phyloP scores from a whole-genome alignment of 495 filamentous ascomycete genomes.

The Hypoxylon cercidicola region DNA sequence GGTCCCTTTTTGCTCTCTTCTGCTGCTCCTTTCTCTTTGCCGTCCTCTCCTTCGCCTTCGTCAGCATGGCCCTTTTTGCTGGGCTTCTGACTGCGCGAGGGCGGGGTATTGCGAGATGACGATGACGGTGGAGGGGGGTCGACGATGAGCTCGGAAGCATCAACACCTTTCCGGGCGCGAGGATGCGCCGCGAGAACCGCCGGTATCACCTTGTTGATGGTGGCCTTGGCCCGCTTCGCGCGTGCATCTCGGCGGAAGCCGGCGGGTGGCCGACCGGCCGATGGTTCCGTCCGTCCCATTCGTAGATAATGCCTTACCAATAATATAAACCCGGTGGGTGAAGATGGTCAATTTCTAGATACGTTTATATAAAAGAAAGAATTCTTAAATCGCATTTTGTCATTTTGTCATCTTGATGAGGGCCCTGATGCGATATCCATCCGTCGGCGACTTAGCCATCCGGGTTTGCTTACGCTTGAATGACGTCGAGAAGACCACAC shows the following conservation, averaged over 20 bases:
- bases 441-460: too few relatives aligned
- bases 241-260: slow-evolving; percentile 51
- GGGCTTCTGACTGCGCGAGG: neutral
- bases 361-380: too few relatives aligned
- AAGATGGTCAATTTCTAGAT: too few relatives aligned
- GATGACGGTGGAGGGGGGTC: slow-evolving; percentile 43
- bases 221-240: slow-evolving; percentile 60
- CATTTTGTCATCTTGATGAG: too few relatives aligned
- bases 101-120: too few relatives aligned
- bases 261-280: slow-evolving; percentile 38
- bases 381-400: too few relatives aligned
- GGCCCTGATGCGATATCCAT: too few relatives aligned
- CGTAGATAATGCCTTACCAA: neutral
- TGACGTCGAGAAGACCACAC: too few relatives aligned
- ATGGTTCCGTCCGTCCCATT: slow-evolving; percentile 48
- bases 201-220: slow-evolving; percentile 63
- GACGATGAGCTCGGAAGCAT: slow-evolving; percentile 58
- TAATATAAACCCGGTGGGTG: neutral
- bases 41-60: too few relatives aligned
- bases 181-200: slow-evolving; percentile 57
- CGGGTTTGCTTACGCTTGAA: too few relatives aligned
- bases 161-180: slow-evolving; percentile 60
- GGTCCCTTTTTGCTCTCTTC: slow-evolving; percentile 15
- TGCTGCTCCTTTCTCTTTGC: neutral
- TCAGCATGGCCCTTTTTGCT: slow-evolving; percentile 19